These are phyloP conservation scores for Candida michaelii DNA, from an alignment of 805 yeast genomes.

Conservation along the genomic window DNA sequence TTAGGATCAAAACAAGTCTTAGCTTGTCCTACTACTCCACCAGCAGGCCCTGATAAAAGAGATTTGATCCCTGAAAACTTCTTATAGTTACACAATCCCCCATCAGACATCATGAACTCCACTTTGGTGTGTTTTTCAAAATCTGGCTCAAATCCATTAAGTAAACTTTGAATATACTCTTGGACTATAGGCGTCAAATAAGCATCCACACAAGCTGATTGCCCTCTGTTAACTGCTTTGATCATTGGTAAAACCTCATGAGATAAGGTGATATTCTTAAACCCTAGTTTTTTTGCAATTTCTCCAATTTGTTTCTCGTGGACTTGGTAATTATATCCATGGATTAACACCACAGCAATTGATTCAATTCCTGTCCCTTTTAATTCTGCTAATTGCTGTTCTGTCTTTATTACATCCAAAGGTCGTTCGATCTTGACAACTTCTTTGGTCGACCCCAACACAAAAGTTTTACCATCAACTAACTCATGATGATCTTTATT, in stretches of 20 bases:
- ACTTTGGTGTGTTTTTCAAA: slow-evolving; percentile 33
- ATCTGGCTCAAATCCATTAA: slow-evolving; percentile 59
- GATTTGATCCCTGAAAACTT: slow-evolving; percentile 85
- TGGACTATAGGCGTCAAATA: slow-evolving; percentile 35
- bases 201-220: slow-evolving; percentile 40
- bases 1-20: slow-evolving; percentile 63
- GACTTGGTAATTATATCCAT: slow-evolving; percentile 33
- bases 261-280: slow-evolving; percentile 32
- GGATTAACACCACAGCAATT: slow-evolving; percentile 34
- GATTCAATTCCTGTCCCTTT: slow-evolving; percentile 21
- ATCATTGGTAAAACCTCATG: slow-evolving; percentile 38
- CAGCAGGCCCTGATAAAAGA: slow-evolving; percentile 93
- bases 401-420: slow-evolving; percentile 24
- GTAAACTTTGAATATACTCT: slow-evolving; percentile 62
- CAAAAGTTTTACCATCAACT: slow-evolving; percentile 27
- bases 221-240: slow-evolving; percentile 33
- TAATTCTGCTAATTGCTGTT: slow-evolving; percentile 20
- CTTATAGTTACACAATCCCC: slow-evolving; percentile 83
- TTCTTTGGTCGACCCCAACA: slow-evolving; percentile 22
- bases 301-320: slow-evolving; percentile 31
- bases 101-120: slow-evolving; percentile 90
- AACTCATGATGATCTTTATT: slow-evolving; percentile 10
- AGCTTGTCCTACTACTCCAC: slow-evolving; percentile 93
- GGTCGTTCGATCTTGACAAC: slow-evolving; percentile 24
- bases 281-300: slow-evolving; percentile 32